Percentiles rank a stretch among this genome's conserved stretches.
These are phyloP conservation scores for Sedum album DNA, from an alignment of 164 flowering plant species.

Conservation along the genomic window DNA sequence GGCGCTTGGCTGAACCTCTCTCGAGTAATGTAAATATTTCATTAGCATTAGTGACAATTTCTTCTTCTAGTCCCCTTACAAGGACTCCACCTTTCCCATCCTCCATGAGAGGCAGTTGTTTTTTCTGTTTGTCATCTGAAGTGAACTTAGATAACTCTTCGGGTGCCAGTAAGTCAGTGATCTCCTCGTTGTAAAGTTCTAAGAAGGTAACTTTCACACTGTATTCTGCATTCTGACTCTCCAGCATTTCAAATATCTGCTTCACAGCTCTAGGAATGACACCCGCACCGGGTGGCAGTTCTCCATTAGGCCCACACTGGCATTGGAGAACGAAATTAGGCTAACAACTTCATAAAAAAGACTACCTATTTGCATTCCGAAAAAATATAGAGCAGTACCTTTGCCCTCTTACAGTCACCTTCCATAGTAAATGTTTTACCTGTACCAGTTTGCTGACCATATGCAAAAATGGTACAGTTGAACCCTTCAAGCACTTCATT, in stretches of 20 bases:
- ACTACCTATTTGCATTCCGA: background rate
- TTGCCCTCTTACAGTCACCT: conserved; percentile 83
- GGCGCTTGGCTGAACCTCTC: conserved; percentile 89
- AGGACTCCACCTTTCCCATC: conserved; percentile 99
- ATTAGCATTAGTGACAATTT: conserved; percentile 80
- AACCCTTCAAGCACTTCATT: conserved; percentile 94
- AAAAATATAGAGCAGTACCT: conserved; percentile 38
- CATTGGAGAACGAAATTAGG: background rate
- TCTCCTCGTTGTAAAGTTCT: conserved; percentile 92
- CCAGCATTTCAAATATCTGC: conserved; percentile 93
- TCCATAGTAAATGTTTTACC: conserved; percentile 98
- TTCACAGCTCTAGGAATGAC: conserved; percentile 92
- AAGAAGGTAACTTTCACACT: conserved; percentile 94
- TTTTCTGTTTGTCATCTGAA: conserved; percentile 76
- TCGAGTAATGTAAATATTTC: conserved; percentile 88
- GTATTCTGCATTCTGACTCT: conserved; percentile 90
- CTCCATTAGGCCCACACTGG: conserved; percentile 79
- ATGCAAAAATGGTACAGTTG: conserved; percentile 95
- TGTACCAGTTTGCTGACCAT: conserved; percentile 98
- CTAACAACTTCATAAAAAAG: background rate
- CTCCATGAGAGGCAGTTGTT: conserved; percentile 82
- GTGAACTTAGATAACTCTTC: conserved; percentile 65
- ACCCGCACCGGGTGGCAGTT: conserved; percentile 84
- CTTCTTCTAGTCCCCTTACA: conserved; percentile 93
- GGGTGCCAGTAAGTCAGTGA: conserved; percentile 86